Conservation (phyloP, 805 yeast species). For the Alloascoidea africana region DNA sequence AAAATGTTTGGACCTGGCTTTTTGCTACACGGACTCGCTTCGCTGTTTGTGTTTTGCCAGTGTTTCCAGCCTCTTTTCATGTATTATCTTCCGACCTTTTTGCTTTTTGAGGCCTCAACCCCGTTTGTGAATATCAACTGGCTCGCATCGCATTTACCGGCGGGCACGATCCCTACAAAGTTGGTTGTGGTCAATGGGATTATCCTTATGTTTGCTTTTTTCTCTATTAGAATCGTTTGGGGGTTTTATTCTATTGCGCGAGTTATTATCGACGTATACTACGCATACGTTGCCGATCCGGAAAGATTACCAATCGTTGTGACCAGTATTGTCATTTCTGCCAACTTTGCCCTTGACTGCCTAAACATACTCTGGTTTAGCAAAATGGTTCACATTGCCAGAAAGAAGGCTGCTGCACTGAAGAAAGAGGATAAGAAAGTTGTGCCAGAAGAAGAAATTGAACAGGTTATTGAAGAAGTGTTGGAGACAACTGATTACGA, state of each 20-base stretch:
- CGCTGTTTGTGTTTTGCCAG: constrained; percentile 54
- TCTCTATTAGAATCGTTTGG: constrained; percentile 69
- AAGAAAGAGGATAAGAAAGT: constrained; percentile 5
- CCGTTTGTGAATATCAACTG: constrained; percentile 93
- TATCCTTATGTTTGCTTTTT: constrained; percentile 51
- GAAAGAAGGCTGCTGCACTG: constrained; percentile 26
- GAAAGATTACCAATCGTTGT: constrained; percentile 19
- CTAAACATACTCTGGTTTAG: constrained; percentile 78
- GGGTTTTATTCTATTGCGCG: constrained; percentile 47
- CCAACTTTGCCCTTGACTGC: constrained; percentile 48
- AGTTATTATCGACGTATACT: neutral
- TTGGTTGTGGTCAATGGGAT: constrained; percentile 57
- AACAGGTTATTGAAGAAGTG: neutral
- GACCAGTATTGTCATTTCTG: constrained; percentile 31
- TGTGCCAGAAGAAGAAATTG: neutral
- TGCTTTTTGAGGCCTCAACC: constrained; percentile 77
- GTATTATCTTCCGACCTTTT: constrained; percentile 70
- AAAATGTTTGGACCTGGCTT: constrained; percentile 70
- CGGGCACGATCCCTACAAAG: constrained; percentile 40
- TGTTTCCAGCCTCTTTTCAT: constrained; percentile 62
- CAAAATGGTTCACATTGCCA: constrained; percentile 73
- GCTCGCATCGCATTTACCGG: constrained; percentile 71
- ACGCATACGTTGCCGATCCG: constrained; percentile 8
- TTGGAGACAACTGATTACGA: too few relatives aligned
- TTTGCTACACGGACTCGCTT: constrained; percentile 70